These are phyloP conservation scores for Rubroshorea leprosula DNA, from an alignment of 345 rosid genomes.

Conservation along the genomic window DNA sequence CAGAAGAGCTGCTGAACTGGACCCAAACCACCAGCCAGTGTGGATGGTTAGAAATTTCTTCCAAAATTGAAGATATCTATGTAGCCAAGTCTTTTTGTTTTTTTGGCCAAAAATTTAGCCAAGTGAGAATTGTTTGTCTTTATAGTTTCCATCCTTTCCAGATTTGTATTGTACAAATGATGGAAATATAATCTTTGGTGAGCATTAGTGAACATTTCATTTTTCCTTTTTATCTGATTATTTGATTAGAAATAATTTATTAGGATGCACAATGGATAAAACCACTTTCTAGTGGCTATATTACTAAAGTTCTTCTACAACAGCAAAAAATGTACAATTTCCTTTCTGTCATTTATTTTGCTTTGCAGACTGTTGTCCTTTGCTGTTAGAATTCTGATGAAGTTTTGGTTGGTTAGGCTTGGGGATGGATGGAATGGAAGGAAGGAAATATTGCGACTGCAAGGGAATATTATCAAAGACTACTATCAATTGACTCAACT, in stretches of 20 bases:
- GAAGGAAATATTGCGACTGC: constrained; percentile 84
- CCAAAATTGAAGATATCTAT: neutral
- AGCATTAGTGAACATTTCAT: neutral
- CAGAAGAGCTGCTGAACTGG: constrained; percentile 76
- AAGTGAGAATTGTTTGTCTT: too few species aligned
- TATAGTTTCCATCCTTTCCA: neutral
- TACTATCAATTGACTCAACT: constrained; percentile 63
- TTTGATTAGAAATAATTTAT: neutral
- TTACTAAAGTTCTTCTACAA: too few species aligned
- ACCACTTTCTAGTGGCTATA: too few species aligned
- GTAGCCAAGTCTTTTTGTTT: too few species aligned
- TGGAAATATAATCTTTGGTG: neutral
- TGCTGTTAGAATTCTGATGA: too few species aligned
- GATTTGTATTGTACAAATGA: neutral
- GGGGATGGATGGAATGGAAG: constrained; percentile 99
- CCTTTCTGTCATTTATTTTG: too few species aligned
- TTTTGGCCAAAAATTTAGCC: too few species aligned
- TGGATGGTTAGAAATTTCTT: constrained; percentile 72
- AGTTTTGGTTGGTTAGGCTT: constrained; percentile 49
- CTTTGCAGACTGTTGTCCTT: too few species aligned
- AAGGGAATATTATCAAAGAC: constrained; percentile 72
- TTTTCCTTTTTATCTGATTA: neutral
- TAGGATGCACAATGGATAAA: too few species aligned
- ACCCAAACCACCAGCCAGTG: constrained; percentile 86
- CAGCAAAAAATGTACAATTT: too few species aligned